phyloP scores from a whole-genome alignment of 2,329 filamentous ascomycete genomes.

The Blastomyces gilchristii region DNA sequence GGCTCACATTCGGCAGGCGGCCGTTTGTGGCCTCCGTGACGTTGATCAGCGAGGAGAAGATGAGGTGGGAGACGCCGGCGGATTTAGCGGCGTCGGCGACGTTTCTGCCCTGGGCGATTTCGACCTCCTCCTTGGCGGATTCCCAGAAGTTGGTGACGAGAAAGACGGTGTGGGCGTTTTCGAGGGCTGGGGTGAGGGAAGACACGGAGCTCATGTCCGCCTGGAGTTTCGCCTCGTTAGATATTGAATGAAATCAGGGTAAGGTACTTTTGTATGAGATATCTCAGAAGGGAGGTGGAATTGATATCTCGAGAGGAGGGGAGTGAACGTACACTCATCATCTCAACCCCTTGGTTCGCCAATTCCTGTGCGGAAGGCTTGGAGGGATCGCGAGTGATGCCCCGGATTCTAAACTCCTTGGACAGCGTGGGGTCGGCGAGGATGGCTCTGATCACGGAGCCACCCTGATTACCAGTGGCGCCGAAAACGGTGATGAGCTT shows the following conservation, averaged over 20 bases:
- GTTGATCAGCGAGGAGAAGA: constrained; percentile 33
- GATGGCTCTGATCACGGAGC: constrained; percentile 39
- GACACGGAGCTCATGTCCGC: constrained; percentile 33
- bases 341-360: constrained; percentile 24
- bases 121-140: constrained; percentile 29
- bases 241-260: background rate
- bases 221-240: constrained; percentile 25
- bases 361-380: constrained; percentile 25
- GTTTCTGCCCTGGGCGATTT: constrained; percentile 28
- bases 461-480: constrained; percentile 45
- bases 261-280: background rate
- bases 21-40: constrained; percentile 26
- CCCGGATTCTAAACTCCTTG: constrained; percentile 40
- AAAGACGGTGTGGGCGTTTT: constrained; percentile 41
- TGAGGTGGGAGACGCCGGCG: constrained; percentile 30
- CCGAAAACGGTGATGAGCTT: constrained; percentile 39
- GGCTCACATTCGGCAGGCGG: constrained; percentile 25
- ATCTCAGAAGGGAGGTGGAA: background rate
- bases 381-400: constrained; percentile 39
- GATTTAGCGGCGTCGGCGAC: constrained; percentile 31
- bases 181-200: constrained; percentile 35
- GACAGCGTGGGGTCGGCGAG: constrained; percentile 38
- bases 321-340: constrained; percentile 20
- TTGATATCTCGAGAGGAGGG: background rate
- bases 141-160: constrained; percentile 40